A percentile compares a stretch with the other conserved stretches of the same genome.
Evolutionary conservation across 768 basidiomycete species (phyloP).

Genomic region (Infundibulicybe gibba): DNA sequence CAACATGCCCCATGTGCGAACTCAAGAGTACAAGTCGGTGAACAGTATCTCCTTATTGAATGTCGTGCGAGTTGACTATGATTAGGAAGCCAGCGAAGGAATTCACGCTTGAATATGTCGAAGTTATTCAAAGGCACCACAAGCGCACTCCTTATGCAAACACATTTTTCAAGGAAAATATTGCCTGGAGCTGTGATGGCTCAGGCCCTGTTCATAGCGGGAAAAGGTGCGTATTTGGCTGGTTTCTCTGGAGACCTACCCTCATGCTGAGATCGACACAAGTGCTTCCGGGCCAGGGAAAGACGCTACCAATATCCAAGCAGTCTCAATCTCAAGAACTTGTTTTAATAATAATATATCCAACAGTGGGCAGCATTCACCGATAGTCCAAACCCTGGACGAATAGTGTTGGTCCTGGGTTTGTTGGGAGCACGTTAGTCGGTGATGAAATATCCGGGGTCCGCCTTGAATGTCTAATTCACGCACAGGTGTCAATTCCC

Average conservation of each 20-base stretch:
- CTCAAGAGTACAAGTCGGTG: conserved; percentile 39
- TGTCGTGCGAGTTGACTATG: background rate
- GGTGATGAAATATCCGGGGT: background rate
- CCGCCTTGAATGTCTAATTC: background rate
- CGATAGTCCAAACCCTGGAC: conserved; percentile 40
- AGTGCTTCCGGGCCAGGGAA: conserved; percentile 21
- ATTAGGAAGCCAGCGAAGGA: conserved; percentile 30
- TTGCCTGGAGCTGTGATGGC: conserved; percentile 39
- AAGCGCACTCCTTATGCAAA: conserved; percentile 51
- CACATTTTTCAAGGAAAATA: conserved; percentile 45
- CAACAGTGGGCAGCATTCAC: conserved; percentile 39
- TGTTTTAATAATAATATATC: background rate
- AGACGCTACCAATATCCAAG: conserved; percentile 30
- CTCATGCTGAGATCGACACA: background rate
- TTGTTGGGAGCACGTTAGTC: conserved; percentile 36
- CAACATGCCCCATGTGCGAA: conserved; percentile 50
- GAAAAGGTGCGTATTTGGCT: conserved; percentile 18
- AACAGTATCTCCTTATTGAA: background rate
- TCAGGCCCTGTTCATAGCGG: conserved; percentile 33
- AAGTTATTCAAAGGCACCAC: conserved; percentile 51
- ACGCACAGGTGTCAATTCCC: conserved; percentile 42
- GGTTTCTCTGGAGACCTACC: background rate
- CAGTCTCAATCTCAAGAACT: conserved; percentile 4
- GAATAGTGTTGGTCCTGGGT: conserved; percentile 37
- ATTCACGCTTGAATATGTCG: conserved; percentile 40